Base-by-base conservation (phyloP, 2,329 filamentous ascomycete genomes). In the Zopfia rhizophila region DNA sequence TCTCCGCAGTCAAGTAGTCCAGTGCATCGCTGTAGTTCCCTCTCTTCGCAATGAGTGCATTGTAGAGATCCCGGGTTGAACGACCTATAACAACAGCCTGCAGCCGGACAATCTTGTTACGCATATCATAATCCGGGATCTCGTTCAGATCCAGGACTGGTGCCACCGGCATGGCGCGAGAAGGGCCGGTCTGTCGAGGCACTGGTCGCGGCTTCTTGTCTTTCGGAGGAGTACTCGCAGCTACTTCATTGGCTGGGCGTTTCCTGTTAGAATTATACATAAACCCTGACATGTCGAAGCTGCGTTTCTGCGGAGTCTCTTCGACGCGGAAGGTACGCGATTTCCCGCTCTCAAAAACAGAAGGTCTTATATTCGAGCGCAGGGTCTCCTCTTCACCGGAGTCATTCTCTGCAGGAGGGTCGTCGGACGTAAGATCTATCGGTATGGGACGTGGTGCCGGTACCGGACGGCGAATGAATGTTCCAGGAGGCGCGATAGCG, bases 401-500 rank as follows among this genome's bases (percentile, higher is more conserved):
- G 25, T 69, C 63, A 7, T 81, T 78, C 43, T 87, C 86, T 10
- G 72, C 67, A 3, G 69, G 68, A 1, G 67, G 63, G 25, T 74
- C 71, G 38, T 88, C 86, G 7, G 64, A 68, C 8, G 64, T 66
- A n/a, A 67, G 49, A 24, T 63, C 63, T 36, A 79, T 74, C 16
- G 72, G 67, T 12, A 67, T 64, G 33, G 70, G 67, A 39, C 70
- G 66, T 3, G 70, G 59, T 33, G 73, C 63, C 25, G 69, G 69
- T 23, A 56, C 55, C 10, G 76, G 80, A 27, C 82, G 77, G 53
- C 83, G 81, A 61, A 89, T 93, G 7, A 79, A 71, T 0, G 91
- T 95, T 5, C 91, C 89, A 32, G 85, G 82, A 19, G 91, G 89
- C 24, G 90, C 89, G 77, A 95, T 88, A 31, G 83, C 73, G 51